Evolutionary conservation across 352 stramenopile genomes (phyloP), one percentile per base, ranked within the genome.

Genomic region (Pythium phragmitis): DNA sequence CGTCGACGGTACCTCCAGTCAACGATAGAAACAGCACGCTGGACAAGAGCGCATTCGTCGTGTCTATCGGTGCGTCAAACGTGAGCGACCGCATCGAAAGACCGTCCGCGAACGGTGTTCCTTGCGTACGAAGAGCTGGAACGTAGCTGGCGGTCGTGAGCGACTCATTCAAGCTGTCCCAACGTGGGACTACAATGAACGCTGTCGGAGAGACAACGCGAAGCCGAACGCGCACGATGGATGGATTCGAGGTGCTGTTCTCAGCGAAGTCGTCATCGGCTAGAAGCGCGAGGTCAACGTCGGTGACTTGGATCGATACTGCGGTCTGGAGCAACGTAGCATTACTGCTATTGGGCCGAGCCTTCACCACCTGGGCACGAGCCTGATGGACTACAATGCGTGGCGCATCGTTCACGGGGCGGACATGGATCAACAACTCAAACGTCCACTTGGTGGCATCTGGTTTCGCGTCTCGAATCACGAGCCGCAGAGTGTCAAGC

Each of bases 351-450:
- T 26, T 21, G 0, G 9, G 26, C n/a, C 4, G 4, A n/a, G 9
- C 7, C 2, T 7, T 7, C 34, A 45, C 26, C n/a, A 34, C 21
- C 8, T 26, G 7, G 1, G 41, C 9, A 14, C 30, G 7, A 17
- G 26, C 41, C 28, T 41, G 30, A 4, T 23, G 30, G 47, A 60
- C 12, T 11, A 26, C 42, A 41, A 69, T 41, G 11, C 13, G 39
- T 9, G 63, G 63, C 11, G 63, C 36, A 23, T 64, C 49, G 48
- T 69, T 69, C 39, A 69, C 55, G 8, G 54, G 23, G 17, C 33
- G 60, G 28, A 39, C 64, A 43, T n/a, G 49, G 30, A 64, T 75
- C 45, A 9, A 3, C 9, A 47, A 11, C 3, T 58, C 46, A 4
- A 21, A 21, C 7, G 2, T 45, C 52, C 60, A 60, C 12, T 19